A percentile compares a stretch with the other conserved stretches of the same genome.
Conservation (phyloP, 768 basidiomycete genomes). For the Saitozyma podzolica region DNA sequence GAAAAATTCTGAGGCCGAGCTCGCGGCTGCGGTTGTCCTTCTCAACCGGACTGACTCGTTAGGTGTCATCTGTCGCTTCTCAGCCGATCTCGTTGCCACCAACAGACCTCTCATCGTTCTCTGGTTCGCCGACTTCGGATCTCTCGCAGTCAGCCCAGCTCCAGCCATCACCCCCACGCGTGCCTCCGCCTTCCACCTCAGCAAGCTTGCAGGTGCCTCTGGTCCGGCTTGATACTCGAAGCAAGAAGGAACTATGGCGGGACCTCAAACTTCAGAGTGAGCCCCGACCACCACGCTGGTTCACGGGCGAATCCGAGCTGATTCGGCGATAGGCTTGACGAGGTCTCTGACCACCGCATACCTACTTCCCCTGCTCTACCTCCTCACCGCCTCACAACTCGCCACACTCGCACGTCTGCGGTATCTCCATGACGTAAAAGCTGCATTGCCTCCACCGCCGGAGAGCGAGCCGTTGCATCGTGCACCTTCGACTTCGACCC, state of each 20-base stretch:
- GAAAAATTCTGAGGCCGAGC: neutral
- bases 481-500: neutral
- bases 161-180: conserved; percentile 21
- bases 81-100: conserved; percentile 44
- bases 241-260: conserved; percentile 67
- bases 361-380: conserved; percentile 75
- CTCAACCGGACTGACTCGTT: neutral
- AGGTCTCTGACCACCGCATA: conserved; percentile 83
- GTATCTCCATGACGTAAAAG: conserved; percentile 63
- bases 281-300: conserved; percentile 29
- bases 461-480: neutral
- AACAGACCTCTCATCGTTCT: conserved; percentile 39
- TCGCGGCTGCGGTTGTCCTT: neutral
- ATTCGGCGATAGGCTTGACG: conserved; percentile 67
- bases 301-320: neutral
- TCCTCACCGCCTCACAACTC: conserved; percentile 85
- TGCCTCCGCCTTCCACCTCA: neutral
- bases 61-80: conserved; percentile 38
- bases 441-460: conserved; percentile 2
- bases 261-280: conserved; percentile 84
- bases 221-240: conserved; percentile 11
- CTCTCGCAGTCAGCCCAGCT: conserved; percentile 27
- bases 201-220: neutral
- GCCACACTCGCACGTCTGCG: conserved; percentile 74
- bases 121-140: conserved; percentile 36